phyloP scores from a whole-genome alignment of 345 rosid genomes.

The Rhodomyrtus tomentosa region DNA sequence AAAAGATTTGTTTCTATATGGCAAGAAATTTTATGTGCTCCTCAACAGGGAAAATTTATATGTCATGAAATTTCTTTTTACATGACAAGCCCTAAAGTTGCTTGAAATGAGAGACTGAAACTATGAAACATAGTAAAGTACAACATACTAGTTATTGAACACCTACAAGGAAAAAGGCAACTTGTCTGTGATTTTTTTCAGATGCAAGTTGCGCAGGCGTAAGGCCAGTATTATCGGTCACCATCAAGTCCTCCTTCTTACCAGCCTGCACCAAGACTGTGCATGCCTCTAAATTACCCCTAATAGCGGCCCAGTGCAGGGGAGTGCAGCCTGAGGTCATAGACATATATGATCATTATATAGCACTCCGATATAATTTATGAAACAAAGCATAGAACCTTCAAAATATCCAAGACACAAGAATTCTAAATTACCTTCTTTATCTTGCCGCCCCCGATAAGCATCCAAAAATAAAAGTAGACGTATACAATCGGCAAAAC shows the following conservation, averaged over 20 bases:
- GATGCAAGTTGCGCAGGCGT: constrained; percentile 99
- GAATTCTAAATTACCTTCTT: constrained; percentile 47
- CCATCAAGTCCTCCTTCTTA: constrained; percentile 81
- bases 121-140: neutral
- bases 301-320: constrained; percentile 98
- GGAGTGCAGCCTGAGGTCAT: constrained; percentile 79
- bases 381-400: neutral
- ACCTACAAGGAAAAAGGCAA: constrained; percentile 98
- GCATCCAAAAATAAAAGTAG: constrained; percentile 89
- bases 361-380: neutral
- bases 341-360: neutral
- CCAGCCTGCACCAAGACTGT: constrained; percentile 98
- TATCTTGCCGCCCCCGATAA: constrained; percentile 92
- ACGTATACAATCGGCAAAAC: constrained; percentile 92
- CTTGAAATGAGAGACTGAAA: neutral
- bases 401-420: neutral
- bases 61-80: neutral
- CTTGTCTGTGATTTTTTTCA: constrained; percentile 95
- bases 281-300: constrained; percentile 98
- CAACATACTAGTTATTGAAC: constrained; percentile 16
- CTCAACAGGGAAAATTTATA: neutral
- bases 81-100: neutral
- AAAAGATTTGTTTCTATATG: neutral
- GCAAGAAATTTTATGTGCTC: neutral
- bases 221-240: constrained; percentile 85